Percentiles rank a stretch among this genome's conserved stretches.
These are phyloP conservation scores for Leucocoprinus birnbaumii DNA, from an alignment of 768 basidiomycete species.

Conservation along the genomic window DNA sequence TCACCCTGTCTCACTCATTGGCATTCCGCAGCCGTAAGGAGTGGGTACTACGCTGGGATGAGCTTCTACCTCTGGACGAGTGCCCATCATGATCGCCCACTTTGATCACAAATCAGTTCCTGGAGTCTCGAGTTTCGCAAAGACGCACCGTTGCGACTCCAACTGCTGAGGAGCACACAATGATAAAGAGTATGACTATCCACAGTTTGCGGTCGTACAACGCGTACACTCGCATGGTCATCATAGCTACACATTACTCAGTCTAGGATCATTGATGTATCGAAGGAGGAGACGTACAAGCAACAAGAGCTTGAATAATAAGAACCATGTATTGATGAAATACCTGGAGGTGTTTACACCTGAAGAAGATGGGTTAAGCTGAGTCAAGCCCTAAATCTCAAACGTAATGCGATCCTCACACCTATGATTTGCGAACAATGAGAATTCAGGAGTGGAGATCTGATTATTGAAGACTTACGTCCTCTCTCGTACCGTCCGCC, in stretches of 20 bases:
- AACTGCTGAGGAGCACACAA: conserved; percentile 22
- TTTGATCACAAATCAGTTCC: not conserved
- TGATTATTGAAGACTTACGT: conserved; percentile 17
- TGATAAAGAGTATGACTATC: conserved; percentile 24
- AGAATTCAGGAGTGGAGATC: not conserved
- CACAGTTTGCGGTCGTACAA: conserved; percentile 28
- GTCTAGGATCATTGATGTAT: not conserved
- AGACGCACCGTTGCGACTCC: conserved; percentile 20
- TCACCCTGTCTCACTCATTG: not conserved
- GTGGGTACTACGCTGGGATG: not conserved
- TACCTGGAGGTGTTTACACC: conserved; percentile 20
- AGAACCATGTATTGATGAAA: conserved; percentile 33
- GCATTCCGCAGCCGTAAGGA: not conserved
- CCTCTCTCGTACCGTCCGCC: conserved; percentile 15
- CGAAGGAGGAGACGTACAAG: conserved; percentile 23
- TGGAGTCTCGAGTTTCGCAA: too few species aligned
- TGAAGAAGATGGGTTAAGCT: conserved; percentile 5
- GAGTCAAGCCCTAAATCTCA: not conserved
- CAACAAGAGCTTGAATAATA: conserved; percentile 33
- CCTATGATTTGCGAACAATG: not conserved
- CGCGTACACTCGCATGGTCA: conserved; percentile 38
- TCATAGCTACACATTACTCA: conserved; percentile 25
- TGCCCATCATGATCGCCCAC: not conserved
- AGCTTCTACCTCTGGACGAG: not conserved
- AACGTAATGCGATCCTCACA: not conserved